These are phyloP conservation scores for Russula emetica DNA, from an alignment of 768 basidiomycete genomes.

Conservation along the genomic window DNA sequence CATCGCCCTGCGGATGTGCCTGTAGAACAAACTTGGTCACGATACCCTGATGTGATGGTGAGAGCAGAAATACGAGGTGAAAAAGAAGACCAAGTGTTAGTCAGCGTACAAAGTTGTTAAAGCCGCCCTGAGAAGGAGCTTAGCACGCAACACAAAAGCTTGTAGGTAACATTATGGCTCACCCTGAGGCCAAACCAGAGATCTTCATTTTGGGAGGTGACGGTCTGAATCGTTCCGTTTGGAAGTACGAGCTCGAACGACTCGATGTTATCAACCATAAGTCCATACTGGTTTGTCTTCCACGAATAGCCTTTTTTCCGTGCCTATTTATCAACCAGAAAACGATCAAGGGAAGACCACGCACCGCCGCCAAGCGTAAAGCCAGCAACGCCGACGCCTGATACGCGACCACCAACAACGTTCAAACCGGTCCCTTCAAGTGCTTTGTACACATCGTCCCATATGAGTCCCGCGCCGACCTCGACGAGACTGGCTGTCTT, in stretches of 20 bases:
- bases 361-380: slow-evolving; percentile 32
- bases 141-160: neutral
- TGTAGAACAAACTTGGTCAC: slow-evolving; percentile 23
- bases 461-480: slow-evolving; percentile 30
- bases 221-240: slow-evolving; percentile 24
- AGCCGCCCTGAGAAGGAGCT: slow-evolving; percentile 14
- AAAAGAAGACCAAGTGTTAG: neutral
- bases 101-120: slow-evolving; percentile 21
- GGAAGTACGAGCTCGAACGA: slow-evolving; percentile 29
- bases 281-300: slow-evolving; percentile 27
- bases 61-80: neutral
- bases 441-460: slow-evolving; percentile 32
- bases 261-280: slow-evolving; percentile 28
- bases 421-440: slow-evolving; percentile 28
- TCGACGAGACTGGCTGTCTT: slow-evolving; percentile 15
- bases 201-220: slow-evolving; percentile 21
- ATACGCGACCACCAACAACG: slow-evolving; percentile 30
- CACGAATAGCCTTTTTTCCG: slow-evolving; percentile 19
- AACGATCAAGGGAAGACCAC: neutral
- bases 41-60: slow-evolving; percentile 12
- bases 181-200: slow-evolving; percentile 24
- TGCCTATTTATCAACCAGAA: neutral
- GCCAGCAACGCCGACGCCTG: slow-evolving; percentile 31
- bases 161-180: neutral
- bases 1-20: slow-evolving; percentile 17